Conservation (phyloP, 805 yeast genomes). For the Ogataea salicorniae region DNA sequence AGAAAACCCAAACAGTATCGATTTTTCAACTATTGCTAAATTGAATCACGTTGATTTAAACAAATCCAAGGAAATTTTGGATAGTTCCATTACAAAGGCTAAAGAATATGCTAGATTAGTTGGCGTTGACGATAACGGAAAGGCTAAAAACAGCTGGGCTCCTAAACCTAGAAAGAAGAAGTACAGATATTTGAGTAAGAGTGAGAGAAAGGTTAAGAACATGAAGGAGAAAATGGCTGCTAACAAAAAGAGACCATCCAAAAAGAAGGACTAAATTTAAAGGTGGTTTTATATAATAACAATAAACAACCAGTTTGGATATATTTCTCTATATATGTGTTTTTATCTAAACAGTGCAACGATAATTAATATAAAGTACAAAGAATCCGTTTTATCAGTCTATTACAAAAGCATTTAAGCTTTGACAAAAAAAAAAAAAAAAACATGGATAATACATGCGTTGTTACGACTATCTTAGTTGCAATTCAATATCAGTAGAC, state of each 20-base stretch:
- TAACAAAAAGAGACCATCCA: conserved; percentile 14
- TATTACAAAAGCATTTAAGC: too few relatives aligned
- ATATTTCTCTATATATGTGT: neutral
- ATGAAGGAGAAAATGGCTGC: conserved; percentile 38
- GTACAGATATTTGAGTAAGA: conserved; percentile 80
- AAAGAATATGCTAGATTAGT: conserved; percentile 72
- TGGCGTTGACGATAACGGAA: conserved; percentile 42
- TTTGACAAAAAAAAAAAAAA: too few relatives aligned
- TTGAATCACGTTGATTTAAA: conserved; percentile 67
- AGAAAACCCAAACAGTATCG: conserved; percentile 41
- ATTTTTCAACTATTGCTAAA: conserved; percentile 41
- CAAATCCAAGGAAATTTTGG: conserved; percentile 63
- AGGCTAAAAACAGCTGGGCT: conserved; percentile 16
- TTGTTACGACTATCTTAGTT: conserved; percentile 3
- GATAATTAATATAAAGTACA: too few relatives aligned
- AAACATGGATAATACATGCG: too few relatives aligned
- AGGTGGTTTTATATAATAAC: conserved; percentile 15
- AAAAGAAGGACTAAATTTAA: conserved; percentile 26
- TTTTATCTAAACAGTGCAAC: too few relatives aligned
- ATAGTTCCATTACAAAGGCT: conserved; percentile 72
- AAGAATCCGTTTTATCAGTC: too few relatives aligned
- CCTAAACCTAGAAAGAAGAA: conserved; percentile 57
- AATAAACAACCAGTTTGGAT: neutral
- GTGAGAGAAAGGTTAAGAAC: conserved; percentile 60
- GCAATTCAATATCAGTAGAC: conserved; percentile 18